phyloP scores from a whole-genome alignment of 2,329 filamentous ascomycete genomes.

The Fusarium compactum region DNA sequence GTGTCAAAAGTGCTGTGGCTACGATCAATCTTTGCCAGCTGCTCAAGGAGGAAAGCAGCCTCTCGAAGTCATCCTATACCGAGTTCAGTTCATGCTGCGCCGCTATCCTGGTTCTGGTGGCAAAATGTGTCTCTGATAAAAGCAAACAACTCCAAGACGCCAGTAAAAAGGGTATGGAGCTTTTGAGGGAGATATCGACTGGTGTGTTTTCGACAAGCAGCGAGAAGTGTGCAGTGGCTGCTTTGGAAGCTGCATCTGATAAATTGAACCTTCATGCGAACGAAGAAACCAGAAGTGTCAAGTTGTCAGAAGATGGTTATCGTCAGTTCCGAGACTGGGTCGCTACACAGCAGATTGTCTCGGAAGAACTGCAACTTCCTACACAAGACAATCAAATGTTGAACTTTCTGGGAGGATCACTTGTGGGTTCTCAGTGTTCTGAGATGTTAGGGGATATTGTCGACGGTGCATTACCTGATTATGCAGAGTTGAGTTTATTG shows the following conservation, averaged over 20 bases:
- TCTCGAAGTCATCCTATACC: constrained; percentile 43
- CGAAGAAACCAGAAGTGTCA: background rate
- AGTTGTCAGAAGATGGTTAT: constrained; percentile 18
- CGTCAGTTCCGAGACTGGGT: constrained; percentile 41
- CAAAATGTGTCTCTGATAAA: constrained; percentile 24
- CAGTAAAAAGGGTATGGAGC: constrained; percentile 23
- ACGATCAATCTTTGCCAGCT: constrained; percentile 34
- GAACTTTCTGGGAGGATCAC: background rate
- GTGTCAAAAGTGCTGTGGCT: constrained; percentile 22
- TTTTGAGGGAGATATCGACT: constrained; percentile 32
- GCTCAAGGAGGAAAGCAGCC: constrained; percentile 22
- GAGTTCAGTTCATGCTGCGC: constrained; percentile 43
- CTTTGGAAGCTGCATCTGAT: constrained; percentile 32
- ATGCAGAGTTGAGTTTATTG: constrained; percentile 21
- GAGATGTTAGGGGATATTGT: too few relatives aligned
- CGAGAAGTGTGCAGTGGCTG: constrained; percentile 32
- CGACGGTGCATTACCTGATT: too few relatives aligned
- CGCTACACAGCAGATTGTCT: constrained; percentile 37
- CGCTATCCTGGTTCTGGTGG: constrained; percentile 33
- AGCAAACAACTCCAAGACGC: constrained; percentile 6
- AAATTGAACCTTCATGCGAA: constrained; percentile 6
- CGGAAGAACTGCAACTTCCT: constrained; percentile 22
- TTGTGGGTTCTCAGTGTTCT: too few relatives aligned
- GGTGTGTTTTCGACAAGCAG: constrained; percentile 38
- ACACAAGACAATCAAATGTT: constrained; percentile 20